Percentiles rank a stretch among this genome's conserved stretches.
Evolutionary conservation across 164 flowering plant species (phyloP).

Genomic region (Magnolia kwangsiensis): DNA sequence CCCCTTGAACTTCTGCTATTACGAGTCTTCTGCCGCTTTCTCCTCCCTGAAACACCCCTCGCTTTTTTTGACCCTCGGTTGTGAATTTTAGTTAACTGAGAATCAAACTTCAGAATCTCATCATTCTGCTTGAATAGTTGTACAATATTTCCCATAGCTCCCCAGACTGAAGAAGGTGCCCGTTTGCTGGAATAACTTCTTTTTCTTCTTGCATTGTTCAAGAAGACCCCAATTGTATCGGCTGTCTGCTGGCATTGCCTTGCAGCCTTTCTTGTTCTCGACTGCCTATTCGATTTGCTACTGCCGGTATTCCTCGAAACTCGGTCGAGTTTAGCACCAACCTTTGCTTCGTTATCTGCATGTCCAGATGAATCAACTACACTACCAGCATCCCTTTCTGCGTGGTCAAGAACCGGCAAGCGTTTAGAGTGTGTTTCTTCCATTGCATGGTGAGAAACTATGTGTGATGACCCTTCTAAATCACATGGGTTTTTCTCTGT

Average conservation of each 20-base stretch:
- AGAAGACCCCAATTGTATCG: slow-evolving; percentile 20
- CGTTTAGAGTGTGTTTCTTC: slow-evolving; percentile 13
- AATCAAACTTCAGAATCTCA: slow-evolving; percentile 14
- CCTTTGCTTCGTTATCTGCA: slow-evolving; percentile 21
- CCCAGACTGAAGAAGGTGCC: slow-evolving; percentile 64
- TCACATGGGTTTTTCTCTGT: slow-evolving; percentile 2
- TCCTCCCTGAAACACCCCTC: slow-evolving; percentile 20
- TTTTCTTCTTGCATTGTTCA: slow-evolving; percentile 36
- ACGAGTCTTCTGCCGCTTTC: slow-evolving; percentile 23
- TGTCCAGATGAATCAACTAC: slow-evolving; percentile 17
- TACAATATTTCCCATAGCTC: slow-evolving; percentile 30
- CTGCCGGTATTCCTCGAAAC: slow-evolving; percentile 26
- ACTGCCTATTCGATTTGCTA: slow-evolving; percentile 26
- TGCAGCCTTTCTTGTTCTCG: slow-evolving; percentile 22
- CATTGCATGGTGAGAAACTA: slow-evolving; percentile 18
- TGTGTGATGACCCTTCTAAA: slow-evolving; percentile 12
- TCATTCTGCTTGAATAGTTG: slow-evolving; percentile 29
- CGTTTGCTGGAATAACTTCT: slow-evolving; percentile 53
- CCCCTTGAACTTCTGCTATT: slow-evolving; percentile 18
- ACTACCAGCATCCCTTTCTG: slow-evolving; percentile 18
- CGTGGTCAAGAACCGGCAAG: slow-evolving; percentile 10
- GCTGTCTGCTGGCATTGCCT: slow-evolving; percentile 23
- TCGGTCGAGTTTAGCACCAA: slow-evolving; percentile 12
- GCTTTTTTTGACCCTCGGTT: slow-evolving; percentile 19
- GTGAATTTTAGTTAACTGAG: slow-evolving; percentile 17